These are phyloP conservation scores for Coemansia sp. DNA, from an alignment of 192 early-diverging fungal species.

Conservation along the genomic window DNA sequence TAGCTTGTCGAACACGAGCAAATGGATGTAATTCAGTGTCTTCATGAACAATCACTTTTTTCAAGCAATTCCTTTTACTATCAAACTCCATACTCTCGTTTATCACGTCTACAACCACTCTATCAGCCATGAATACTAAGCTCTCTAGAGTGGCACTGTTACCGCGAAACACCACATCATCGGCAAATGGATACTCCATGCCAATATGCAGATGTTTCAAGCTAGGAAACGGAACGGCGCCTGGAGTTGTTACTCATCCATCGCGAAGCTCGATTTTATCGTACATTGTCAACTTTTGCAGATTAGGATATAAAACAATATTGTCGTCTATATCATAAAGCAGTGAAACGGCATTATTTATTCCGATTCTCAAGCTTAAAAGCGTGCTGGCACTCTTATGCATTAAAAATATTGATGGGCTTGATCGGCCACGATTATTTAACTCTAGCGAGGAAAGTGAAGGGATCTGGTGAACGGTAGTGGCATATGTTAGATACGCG, in stretches of 20 bases:
- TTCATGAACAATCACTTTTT: neutral
- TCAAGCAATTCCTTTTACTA: neutral
- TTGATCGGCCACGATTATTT: neutral
- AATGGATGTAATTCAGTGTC: neutral
- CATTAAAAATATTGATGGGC: neutral
- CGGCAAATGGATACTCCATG: conserved; percentile 3
- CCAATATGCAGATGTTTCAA: neutral
- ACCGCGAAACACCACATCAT: conserved; percentile 12
- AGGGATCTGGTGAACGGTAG: neutral
- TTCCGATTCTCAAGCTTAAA: neutral
- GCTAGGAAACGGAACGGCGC: neutral
- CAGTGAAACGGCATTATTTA: neutral
- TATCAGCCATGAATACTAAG: neutral
- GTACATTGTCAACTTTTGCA: neutral
- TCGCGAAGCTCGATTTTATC: too few species aligned
- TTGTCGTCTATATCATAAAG: neutral
- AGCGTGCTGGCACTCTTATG: neutral
- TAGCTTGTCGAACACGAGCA: neutral
- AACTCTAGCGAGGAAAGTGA: neutral
- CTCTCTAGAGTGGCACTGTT: conserved; percentile 6
- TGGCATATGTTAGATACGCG: neutral
- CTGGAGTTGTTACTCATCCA: neutral
- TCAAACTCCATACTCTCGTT: neutral
- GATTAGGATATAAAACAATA: neutral
- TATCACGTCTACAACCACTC: neutral